Evolutionary conservation across 225 moss, liverwort and hornwort species (phyloP).

Genomic region (Polytrichum commune): DNA sequence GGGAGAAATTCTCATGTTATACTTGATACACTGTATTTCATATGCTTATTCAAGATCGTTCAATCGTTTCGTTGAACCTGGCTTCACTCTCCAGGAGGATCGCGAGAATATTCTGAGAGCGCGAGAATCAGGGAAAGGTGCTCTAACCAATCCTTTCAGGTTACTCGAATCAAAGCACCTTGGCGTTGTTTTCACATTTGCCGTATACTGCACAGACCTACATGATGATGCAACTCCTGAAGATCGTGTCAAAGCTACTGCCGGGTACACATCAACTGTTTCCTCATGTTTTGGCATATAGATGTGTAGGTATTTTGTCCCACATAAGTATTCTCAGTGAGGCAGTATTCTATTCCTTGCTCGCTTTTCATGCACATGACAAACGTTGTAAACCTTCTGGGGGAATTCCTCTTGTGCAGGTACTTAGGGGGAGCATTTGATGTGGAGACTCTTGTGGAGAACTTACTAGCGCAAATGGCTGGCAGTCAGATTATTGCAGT

Average conservation of each 20-base stretch:
- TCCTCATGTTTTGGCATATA: background rate
- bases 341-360: background rate
- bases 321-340: background rate
- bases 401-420: constrained; percentile 20
- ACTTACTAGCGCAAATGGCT: constrained; percentile 52
- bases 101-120: constrained; percentile 66
- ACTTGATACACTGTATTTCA: too few species aligned
- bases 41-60: too few species aligned
- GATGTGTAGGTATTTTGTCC: background rate
- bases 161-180: constrained; percentile 70
- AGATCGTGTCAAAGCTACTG: constrained; percentile 57
- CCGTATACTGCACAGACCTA: constrained; percentile 55
- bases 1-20: too few species aligned
- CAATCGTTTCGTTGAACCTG: too few species aligned
- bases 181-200: constrained; percentile 67
- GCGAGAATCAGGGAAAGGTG: constrained; percentile 63
- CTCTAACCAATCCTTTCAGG: constrained; percentile 60
- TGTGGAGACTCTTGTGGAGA: constrained; percentile 66
- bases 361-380: constrained; percentile 1
- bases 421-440: constrained; percentile 73
- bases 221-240: constrained; percentile 51
- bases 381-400: too few species aligned
- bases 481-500: constrained; percentile 64
- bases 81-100: constrained; percentile 37
- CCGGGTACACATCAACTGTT: constrained; percentile 33